A percentile compares a stretch with the other conserved stretches of the same genome.
Evolutionary conservation across 306 rosid species (phyloP).

Genomic region (Vigna mungo): DNA sequence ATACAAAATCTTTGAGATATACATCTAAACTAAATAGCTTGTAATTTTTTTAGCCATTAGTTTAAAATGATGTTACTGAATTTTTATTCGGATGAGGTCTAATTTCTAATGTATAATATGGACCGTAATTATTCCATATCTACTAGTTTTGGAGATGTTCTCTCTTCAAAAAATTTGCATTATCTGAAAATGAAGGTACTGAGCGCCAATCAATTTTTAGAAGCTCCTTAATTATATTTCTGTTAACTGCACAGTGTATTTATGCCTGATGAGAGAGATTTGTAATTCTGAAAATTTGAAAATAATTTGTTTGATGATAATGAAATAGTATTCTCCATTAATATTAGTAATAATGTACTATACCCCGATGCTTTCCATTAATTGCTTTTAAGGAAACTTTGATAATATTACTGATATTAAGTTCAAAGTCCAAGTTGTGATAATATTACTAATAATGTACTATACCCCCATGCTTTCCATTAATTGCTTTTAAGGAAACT

Average conservation of each 20-base stretch:
- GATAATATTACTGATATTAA: neutral
- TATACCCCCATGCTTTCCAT: neutral
- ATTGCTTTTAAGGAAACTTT: neutral
- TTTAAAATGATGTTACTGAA: neutral
- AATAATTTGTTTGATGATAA: constrained; percentile 18
- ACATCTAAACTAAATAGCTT: neutral
- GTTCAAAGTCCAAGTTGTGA: neutral
- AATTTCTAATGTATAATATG: neutral
- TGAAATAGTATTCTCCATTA: neutral
- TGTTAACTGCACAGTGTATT: constrained; percentile 8
- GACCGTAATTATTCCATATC: neutral
- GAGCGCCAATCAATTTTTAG: neutral
- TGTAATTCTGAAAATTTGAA: constrained; percentile 7
- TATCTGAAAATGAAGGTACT: neutral
- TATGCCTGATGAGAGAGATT: constrained; percentile 13
- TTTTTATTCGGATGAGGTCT: neutral
- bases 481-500: neutral
- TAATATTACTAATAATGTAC: neutral
- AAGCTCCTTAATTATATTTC: neutral
- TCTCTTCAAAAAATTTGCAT: neutral
- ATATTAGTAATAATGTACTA: too few species aligned
- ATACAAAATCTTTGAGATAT: constrained; percentile 2
- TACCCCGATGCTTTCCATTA: neutral
- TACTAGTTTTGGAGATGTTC: neutral
- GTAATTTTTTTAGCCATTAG: neutral